Evolutionary conservation across 1,284 basidiomycete species (phyloP).

Genomic region (Boletus nobilissimus): DNA sequence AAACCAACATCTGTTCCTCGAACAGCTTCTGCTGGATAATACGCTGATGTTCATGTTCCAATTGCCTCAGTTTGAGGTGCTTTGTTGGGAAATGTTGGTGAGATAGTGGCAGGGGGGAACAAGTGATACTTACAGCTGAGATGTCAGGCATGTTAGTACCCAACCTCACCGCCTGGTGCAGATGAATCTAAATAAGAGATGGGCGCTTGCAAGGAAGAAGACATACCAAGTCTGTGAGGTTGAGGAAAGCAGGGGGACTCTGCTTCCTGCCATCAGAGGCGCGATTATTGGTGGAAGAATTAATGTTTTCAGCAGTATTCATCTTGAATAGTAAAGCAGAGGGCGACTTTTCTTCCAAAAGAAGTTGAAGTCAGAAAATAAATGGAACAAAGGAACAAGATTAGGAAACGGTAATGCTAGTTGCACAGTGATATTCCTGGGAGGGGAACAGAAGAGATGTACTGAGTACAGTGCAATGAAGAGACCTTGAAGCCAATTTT

Average conservation of each 20-base stretch:
- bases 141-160: conserved; percentile 85
- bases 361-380: conserved; percentile 62
- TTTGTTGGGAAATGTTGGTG: conserved; percentile 45
- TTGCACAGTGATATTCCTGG: conserved; percentile 77
- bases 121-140: too few relatives aligned
- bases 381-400: conserved; percentile 61
- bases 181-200: conserved; percentile 32
- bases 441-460: conserved; percentile 31
- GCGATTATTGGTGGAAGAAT: conserved; percentile 74
- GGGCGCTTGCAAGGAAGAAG: conserved; percentile 32
- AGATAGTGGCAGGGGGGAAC: too few relatives aligned
- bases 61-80: conserved; percentile 89
- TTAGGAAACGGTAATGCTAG: conserved; percentile 68
- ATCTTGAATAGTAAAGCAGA: conserved; percentile 63
- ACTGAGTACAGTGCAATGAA: too few relatives aligned
- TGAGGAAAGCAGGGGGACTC: conserved; percentile 87
- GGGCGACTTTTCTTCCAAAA: too few relatives aligned
- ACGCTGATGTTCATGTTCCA: conserved; percentile 91
- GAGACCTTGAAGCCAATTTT: conserved; percentile 76
- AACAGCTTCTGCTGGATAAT: too few relatives aligned
- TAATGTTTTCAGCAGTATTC: conserved; percentile 75
- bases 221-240: conserved; percentile 88
- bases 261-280: conserved; percentile 77
- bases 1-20: too few relatives aligned
- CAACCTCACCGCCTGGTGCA: conserved; percentile 75